These are phyloP conservation scores for Coelastrella sp. DNA, from an alignment of 139 green algal species.

Conservation along the genomic window DNA sequence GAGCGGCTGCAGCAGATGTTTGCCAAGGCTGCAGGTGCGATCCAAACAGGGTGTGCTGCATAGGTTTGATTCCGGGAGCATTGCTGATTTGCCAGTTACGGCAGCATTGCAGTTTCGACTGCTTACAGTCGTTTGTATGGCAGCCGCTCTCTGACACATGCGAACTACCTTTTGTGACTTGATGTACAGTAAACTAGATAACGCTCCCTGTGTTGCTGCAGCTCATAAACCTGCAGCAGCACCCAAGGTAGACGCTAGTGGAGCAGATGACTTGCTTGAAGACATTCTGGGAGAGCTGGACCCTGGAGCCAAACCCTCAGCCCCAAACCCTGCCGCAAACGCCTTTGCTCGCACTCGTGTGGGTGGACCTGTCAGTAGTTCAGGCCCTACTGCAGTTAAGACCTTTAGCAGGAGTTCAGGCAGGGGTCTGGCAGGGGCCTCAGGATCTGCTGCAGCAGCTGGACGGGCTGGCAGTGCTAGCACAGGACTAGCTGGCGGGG, in stretches of 20 bases:
- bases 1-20: constrained; percentile 76
- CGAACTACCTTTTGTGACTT: too few relatives aligned
- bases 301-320: neutral
- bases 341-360: neutral
- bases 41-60: too few relatives aligned
- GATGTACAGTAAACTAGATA: too few relatives aligned
- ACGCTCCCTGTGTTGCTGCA: neutral
- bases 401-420: neutral
- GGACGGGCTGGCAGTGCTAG: neutral
- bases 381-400: neutral
- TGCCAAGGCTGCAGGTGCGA: constrained; percentile 39
- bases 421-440: neutral
- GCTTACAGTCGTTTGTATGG: too few relatives aligned
- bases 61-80: too few relatives aligned
- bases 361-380: neutral
- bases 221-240: constrained; percentile 7
- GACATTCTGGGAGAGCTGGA: constrained; percentile 79
- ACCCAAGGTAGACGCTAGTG: constrained; percentile 50
- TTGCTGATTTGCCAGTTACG: too few relatives aligned
- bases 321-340: neutral
- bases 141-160: too few relatives aligned
- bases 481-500: neutral
- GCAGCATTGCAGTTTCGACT: too few relatives aligned
- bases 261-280: constrained; percentile 83
- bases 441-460: neutral